Evolutionary conservation across 1,284 basidiomycete genomes (phyloP), one percentile per base, ranked within the genome.

Genomic region (Ceratobasidium sp.): DNA sequence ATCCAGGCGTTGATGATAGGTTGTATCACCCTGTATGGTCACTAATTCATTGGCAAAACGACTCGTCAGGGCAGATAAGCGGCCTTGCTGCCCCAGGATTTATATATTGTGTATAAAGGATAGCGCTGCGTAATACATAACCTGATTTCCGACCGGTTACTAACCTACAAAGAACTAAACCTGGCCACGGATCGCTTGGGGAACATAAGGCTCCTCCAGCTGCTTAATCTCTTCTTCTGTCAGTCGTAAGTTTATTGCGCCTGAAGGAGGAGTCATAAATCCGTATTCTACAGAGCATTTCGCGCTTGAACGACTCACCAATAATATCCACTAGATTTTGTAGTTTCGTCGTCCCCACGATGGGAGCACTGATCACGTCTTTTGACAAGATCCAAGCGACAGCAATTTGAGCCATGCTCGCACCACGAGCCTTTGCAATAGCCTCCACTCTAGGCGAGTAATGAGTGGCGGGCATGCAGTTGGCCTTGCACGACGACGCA

Each of bases 191-290:
- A 33, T 60, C 5, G 59, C 59, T 33, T 60, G 59, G 30, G 59
- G n/a, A 5, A 60, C 59, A 60, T 60, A 60, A 16, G 59, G 59
- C 30, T 83, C 81, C 14, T 82, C 81, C 75, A 87, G 85, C n/a
- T 71, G 77, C 77, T 82, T 79, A 71, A 84, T 81, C 81, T 87
- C 85, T 35, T 86, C 85, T 20, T 81, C 74, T 0, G 83, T 83
- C 65, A 87, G 80, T 74, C 83, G 79, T 57, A 86, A 52, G 23
- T 81, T 68, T 5, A 80, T 30, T 16, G 77, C 78, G 20, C 73
- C 79, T 83, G 79, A n/a, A 44, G 7, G 6, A 38, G 38, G 8
- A 8, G 38, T 38, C 38, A 8, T 38, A 3, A 38, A 38, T 8
- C 38, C 38, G 8, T 3, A 38, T 38, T 38, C 38, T 3, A 38